These are phyloP conservation scores for Solanum ossicruentum DNA, from an alignment of 257 asterid species.

Conservation along the genomic window DNA sequence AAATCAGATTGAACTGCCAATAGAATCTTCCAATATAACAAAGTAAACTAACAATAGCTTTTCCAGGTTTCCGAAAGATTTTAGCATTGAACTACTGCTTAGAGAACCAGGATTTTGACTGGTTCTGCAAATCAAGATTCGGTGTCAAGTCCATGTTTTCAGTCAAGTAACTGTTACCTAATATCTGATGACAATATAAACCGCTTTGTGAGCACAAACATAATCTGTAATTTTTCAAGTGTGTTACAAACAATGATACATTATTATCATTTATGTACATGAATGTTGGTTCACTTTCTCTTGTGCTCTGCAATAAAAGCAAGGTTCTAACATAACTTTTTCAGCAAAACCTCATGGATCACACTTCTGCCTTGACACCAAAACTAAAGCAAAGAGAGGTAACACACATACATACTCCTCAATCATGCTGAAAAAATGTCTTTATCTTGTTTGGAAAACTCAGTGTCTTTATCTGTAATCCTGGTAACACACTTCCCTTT, in stretches of 20 bases:
- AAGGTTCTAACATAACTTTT: background rate
- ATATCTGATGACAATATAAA: background rate
- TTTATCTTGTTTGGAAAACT: background rate
- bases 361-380: background rate
- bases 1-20: background rate
- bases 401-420: background rate
- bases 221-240: background rate
- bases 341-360: background rate
- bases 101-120: background rate
- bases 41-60: background rate
- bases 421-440: background rate
- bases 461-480: background rate
- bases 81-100: background rate
- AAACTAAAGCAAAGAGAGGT: background rate
- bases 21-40: background rate
- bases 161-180: background rate
- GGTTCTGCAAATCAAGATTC: background rate
- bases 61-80: background rate
- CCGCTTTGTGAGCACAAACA: background rate
- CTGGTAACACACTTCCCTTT: background rate
- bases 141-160: background rate
- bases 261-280: background rate
- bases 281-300: background rate
- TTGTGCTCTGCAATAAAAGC: background rate
- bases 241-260: background rate